Evolutionary conservation across 1,284 basidiomycete species (phyloP).

Genomic region (Puccinia hordei): DNA sequence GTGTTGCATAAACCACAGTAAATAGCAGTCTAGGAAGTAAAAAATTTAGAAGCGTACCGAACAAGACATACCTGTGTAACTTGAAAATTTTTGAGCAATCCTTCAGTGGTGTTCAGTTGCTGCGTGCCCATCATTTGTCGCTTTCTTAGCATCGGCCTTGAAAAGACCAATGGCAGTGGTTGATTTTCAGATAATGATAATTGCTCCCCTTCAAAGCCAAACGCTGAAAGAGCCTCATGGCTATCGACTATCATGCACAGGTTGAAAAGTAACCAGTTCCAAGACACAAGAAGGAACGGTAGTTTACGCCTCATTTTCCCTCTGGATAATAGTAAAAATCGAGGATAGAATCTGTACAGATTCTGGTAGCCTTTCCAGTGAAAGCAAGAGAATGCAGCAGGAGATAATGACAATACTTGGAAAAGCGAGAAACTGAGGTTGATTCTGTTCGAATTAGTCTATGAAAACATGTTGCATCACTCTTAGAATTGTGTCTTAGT

Average conservation of each 20-base stretch:
- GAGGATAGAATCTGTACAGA: neutral
- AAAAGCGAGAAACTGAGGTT: neutral
- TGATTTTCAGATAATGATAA: neutral
- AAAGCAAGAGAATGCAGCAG: neutral
- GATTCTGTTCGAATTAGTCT: neutral
- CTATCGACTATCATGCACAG: neutral
- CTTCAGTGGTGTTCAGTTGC: neutral
- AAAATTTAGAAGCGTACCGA: neutral
- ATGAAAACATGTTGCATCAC: neutral
- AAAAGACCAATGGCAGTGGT: neutral
- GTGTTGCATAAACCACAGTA: neutral
- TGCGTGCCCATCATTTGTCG: slow-evolving; percentile 10
- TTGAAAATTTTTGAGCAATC: slow-evolving; percentile 19
- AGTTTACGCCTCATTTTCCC: neutral
- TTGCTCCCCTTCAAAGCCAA: slow-evolving; percentile 16
- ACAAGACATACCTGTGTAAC: slow-evolving; percentile 26
- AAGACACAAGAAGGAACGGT: neutral
- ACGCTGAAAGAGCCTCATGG: neutral
- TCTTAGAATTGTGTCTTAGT: neutral
- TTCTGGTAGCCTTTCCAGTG: neutral
- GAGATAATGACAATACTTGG: neutral
- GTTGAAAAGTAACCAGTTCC: neutral
- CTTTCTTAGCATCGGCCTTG: neutral
- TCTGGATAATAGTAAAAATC: neutral
- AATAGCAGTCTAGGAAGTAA: neutral